These are phyloP conservation scores for Dryas integrifolia DNA, from an alignment of 331 rosid species.

Conservation along the genomic window DNA sequence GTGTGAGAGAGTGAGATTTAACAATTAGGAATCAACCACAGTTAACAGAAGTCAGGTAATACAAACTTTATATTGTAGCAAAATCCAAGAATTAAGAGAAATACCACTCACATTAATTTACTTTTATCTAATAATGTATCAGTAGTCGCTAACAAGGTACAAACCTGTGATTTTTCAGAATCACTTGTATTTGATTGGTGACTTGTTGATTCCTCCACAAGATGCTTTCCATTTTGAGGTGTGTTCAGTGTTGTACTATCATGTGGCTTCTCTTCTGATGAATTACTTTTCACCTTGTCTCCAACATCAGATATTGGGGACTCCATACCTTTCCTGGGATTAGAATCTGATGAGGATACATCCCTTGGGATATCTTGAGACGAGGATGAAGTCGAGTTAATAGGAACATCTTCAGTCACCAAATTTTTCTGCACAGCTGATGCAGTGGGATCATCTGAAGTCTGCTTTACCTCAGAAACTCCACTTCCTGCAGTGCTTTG, in stretches of 20 bases:
- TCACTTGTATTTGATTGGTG: conserved; percentile 19
- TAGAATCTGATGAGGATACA: conserved; percentile 21
- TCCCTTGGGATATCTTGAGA: conserved; percentile 25
- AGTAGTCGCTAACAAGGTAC: conserved; percentile 1
- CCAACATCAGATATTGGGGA: conserved; percentile 22
- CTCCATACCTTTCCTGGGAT: conserved; percentile 17
- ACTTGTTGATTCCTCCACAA: conserved; percentile 19
- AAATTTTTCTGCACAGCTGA: conserved; percentile 8
- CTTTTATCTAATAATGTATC: background rate
- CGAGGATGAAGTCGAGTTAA: conserved; percentile 15
- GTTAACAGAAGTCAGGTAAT: background rate
- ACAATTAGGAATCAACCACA: background rate
- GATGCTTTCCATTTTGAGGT: conserved; percentile 16
- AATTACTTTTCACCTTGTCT: conserved; percentile 24
- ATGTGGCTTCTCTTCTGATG: conserved; percentile 14
- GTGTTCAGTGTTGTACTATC: conserved; percentile 6
- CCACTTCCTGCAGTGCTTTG: conserved; percentile 14
- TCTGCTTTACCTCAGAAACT: background rate
- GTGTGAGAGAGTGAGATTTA: background rate
- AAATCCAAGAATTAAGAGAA: background rate
- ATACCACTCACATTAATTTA: too few species aligned
- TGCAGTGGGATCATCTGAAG: conserved; percentile 1
- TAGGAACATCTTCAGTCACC: conserved; percentile 17
- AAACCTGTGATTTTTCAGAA: conserved; percentile 39
- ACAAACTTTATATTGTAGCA: background rate